Evolutionary conservation across 2,329 filamentous ascomycete species (phyloP).

Genomic region (Fusarium sacchari): DNA sequence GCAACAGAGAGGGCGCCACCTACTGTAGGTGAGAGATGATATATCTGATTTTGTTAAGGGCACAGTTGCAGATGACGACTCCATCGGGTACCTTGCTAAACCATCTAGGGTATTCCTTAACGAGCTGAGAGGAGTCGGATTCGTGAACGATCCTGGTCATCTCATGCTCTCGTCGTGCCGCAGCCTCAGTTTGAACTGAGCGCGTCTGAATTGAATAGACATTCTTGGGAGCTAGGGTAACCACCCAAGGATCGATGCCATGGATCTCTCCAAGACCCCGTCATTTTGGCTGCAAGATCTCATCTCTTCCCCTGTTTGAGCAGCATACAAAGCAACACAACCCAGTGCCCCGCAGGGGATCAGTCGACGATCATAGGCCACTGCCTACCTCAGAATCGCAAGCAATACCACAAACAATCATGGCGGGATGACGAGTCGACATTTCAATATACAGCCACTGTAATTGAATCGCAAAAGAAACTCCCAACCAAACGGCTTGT

Average conservation of each 20-base stretch:
- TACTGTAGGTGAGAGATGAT: conserved; percentile 29
- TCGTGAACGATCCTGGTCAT: conserved; percentile 14
- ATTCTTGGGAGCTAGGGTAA: conserved; percentile 13
- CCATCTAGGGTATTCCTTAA: not conserved
- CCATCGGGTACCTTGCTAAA: conserved; percentile 11
- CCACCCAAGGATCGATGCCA: conserved; percentile 20
- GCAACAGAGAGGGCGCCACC: conserved; percentile 2
- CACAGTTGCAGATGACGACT: conserved; percentile 5
- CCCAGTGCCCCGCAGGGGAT: conserved; percentile 24
- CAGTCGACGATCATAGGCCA: conserved; percentile 29
- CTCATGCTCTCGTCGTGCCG: not conserved
- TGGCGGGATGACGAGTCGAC: conserved; percentile 22
- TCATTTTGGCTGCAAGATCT: conserved; percentile 29
- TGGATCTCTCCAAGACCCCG: conserved; percentile 16
- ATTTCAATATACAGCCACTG: conserved; percentile 1
- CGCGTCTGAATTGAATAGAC: not conserved
- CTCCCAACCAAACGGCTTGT: not conserved
- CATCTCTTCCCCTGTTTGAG: conserved; percentile 24
- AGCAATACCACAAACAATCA: conserved; percentile 26
- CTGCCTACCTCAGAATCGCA: conserved; percentile 18
- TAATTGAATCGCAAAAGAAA: conserved; percentile 7
- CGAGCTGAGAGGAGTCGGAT: conserved; percentile 6
- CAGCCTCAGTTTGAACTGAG: conserved; percentile 26
- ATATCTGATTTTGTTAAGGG: conserved; percentile 21
- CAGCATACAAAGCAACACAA: conserved; percentile 3